phyloP scores from a whole-genome alignment of 805 yeast species.

The Kazachstania bromeliacearum region DNA sequence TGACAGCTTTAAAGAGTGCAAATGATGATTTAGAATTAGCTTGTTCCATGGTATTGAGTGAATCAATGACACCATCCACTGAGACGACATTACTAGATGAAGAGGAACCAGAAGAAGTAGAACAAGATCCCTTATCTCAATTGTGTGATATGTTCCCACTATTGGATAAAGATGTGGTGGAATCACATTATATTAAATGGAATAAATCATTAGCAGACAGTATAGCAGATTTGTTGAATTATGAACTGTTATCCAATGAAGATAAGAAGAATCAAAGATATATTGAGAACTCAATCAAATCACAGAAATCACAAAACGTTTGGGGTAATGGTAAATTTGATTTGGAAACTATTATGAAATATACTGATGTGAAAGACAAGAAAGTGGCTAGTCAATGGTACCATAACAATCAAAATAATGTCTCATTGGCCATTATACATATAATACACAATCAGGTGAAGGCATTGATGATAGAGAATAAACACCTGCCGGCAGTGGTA shows the following conservation, averaged over 20 bases:
- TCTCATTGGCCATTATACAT: conserved; percentile 30
- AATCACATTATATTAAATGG: conserved; percentile 1
- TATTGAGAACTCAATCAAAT: not conserved
- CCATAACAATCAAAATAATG: conserved; percentile 21
- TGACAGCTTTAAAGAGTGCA: conserved; percentile 13
- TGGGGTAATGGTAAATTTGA: conserved; percentile 1
- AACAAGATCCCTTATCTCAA: conserved; percentile 5
- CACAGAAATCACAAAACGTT: not conserved
- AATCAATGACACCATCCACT: not conserved
- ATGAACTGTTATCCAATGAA: conserved; percentile 5
- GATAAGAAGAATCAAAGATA: conserved; percentile 9
- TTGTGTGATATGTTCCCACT: conserved; percentile 41
- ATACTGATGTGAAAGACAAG: conserved; percentile 10
- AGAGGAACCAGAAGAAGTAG: too few species aligned
- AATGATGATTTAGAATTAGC: conserved; percentile 17
- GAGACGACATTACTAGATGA: too few species aligned
- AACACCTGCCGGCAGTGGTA: not conserved
- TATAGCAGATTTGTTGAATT: conserved; percentile 8
- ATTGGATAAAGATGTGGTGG: conserved; percentile 25
- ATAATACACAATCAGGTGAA: conserved; percentile 18
- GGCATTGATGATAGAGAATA: not conserved
- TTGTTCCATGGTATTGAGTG: conserved; percentile 20
- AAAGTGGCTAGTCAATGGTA: conserved; percentile 17
- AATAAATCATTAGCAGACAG: conserved; percentile 26
- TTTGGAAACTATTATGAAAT: conserved; percentile 14